phyloP scores from a whole-genome alignment of 2,329 filamentous ascomycete species.

The Venturia aucupariae region DNA sequence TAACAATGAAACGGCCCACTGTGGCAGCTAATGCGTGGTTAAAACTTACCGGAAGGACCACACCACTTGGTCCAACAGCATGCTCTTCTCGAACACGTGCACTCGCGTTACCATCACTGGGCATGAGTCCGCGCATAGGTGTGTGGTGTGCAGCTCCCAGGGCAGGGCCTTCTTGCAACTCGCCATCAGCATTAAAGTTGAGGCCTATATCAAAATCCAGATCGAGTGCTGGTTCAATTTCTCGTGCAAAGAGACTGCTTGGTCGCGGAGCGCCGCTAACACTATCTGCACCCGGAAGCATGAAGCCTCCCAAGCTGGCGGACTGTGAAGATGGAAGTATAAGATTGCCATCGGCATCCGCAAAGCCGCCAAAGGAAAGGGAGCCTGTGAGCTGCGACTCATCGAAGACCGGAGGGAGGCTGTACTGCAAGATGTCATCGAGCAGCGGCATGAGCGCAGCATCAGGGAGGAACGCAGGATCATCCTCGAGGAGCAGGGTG shows the following conservation, averaged over 20 bases:
- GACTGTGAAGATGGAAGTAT: constrained; percentile 1
- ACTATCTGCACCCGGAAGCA: constrained; percentile 30
- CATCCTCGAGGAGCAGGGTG: constrained; percentile 69
- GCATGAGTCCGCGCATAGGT: neutral
- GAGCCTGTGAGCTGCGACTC: neutral
- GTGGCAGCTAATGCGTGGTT: neutral
- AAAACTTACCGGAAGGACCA: neutral
- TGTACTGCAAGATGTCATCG: constrained; percentile 40
- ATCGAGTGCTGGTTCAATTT: neutral
- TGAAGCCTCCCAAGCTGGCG: constrained; percentile 30
- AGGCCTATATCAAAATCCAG: constrained; percentile 41
- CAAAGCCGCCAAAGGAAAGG: neutral
- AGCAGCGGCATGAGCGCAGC: constrained; percentile 52
- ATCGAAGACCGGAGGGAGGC: neutral
- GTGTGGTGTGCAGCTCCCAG: neutral
- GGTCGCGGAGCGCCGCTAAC: constrained; percentile 26
- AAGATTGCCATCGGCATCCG: neutral
- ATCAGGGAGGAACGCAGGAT: constrained; percentile 69
- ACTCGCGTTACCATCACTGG: constrained; percentile 8
- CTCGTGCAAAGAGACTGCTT: constrained; percentile 33
- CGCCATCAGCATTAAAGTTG: constrained; percentile 52
- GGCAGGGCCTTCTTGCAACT: constrained; percentile 32
- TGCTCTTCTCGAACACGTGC: constrained; percentile 9
- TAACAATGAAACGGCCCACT: too few relatives aligned
- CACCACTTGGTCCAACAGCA: neutral